phyloP scores from a whole-genome alignment of 805 yeast species.

The Wickerhamomyces strasburgensis region DNA sequence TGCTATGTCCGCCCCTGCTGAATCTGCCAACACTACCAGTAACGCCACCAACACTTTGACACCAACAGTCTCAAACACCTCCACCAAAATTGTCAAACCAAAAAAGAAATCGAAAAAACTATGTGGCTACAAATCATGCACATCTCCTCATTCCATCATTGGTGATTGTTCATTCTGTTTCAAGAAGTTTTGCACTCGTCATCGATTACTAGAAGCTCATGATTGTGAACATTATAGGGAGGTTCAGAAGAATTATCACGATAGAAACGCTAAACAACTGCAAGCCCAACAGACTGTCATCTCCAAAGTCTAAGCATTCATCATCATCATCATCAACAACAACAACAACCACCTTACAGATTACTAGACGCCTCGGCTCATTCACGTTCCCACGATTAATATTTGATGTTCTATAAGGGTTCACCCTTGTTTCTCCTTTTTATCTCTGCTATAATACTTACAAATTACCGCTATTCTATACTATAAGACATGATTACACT shows the following conservation, averaged over 20 bases:
- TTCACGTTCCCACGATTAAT: no score
- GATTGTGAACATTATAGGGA: slow-evolving; percentile 52
- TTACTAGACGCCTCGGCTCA: no score
- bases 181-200: slow-evolving; percentile 63
- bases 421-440: no score
- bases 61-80: slow-evolving; percentile 1
- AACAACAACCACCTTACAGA: no score
- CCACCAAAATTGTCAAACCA: slow-evolving; percentile 14
- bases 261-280: slow-evolving; percentile 56
- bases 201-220: slow-evolving; percentile 59
- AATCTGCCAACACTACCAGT: slow-evolving; percentile 2
- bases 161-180: slow-evolving; percentile 62
- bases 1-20: background rate
- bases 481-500: no score
- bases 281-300: slow-evolving; percentile 57
- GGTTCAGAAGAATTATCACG: slow-evolving; percentile 58
- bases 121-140: slow-evolving; percentile 23
- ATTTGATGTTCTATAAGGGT: no score
- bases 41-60: slow-evolving; percentile 1
- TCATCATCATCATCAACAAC: no score
- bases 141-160: slow-evolving; percentile 37
- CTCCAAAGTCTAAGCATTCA: slow-evolving; percentile 48
- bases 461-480: no score
- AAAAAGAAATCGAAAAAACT: slow-evolving; percentile 28
- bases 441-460: no score